These are phyloP conservation scores for Trichomonas vaginalis DNA, from an alignment of 208 protist species.

Conservation along the genomic window DNA sequence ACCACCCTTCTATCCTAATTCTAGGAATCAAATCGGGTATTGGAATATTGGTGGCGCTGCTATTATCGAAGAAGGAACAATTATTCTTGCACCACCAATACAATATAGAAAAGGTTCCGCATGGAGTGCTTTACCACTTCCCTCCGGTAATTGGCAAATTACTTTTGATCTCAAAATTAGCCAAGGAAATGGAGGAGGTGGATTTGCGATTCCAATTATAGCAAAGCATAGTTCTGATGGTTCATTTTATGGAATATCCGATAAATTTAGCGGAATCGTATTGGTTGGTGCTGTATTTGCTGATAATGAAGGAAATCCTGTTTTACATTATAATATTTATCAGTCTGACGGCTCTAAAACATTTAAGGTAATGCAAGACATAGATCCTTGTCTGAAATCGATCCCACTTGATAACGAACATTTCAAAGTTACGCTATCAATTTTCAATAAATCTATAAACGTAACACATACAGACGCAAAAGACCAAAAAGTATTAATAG, in stretches of 20 bases:
- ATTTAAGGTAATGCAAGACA: not conserved
- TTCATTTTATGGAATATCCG: not conserved
- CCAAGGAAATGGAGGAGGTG: not conserved
- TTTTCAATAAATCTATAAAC: not conserved
- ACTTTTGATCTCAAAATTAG: not conserved
- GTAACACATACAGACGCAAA: not conserved
- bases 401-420: not conserved
- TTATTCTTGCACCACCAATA: not conserved
- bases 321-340: not conserved
- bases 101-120: not conserved
- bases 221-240: not conserved
- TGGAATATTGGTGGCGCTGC: not conserved
- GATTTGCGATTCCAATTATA: not conserved
- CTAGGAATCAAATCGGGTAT: not conserved
- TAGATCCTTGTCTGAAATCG: not conserved
- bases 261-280: not conserved
- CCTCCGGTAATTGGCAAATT: not conserved
- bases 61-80: not conserved
- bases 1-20: not conserved
- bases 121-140: not conserved
- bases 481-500: not conserved
- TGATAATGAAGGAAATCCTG: not conserved
- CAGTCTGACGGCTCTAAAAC: not conserved
- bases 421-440: not conserved
- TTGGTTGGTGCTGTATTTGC: not conserved